Conservation (phyloP, 306 rosid species). For the Elaeagnus macrophylla region DNA sequence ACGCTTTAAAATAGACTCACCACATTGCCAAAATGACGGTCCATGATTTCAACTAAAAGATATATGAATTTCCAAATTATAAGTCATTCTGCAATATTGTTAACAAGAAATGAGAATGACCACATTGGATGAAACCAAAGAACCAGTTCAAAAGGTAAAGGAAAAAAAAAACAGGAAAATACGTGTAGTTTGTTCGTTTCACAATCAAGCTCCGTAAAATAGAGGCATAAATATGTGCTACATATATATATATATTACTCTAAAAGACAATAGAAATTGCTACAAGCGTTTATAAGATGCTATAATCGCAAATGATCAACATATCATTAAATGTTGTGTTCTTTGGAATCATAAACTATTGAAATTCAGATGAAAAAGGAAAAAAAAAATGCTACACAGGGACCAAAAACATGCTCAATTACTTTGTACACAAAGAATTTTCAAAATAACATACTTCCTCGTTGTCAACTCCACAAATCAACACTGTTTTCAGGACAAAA, state of each 20-base stretch:
- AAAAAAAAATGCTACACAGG: neutral
- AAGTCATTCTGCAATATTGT: slow-evolving; percentile 70
- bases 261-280: no score
- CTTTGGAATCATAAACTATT: neutral
- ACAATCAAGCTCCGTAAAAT: slow-evolving; percentile 3
- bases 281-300: no score
- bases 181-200: slow-evolving; percentile 1
- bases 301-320: no score
- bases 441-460: slow-evolving; percentile 49
- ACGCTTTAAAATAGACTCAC: slow-evolving; percentile 49
- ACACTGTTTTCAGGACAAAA: slow-evolving; percentile 54
- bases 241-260: neutral
- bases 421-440: slow-evolving; percentile 4
- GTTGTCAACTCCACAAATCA: slow-evolving; percentile 96
- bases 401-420: neutral
- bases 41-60: slow-evolving; percentile 94
- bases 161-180: neutral
- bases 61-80: slow-evolving; percentile 90
- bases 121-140: neutral
- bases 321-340: no score
- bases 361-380: neutral
- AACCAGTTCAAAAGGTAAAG: neutral
- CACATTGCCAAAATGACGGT: slow-evolving; percentile 96
- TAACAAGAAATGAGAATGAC: neutral
- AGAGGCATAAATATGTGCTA: neutral